Base-by-base conservation (phyloP, 345 rosid species). In the Orychophragmus violaceus region DNA sequence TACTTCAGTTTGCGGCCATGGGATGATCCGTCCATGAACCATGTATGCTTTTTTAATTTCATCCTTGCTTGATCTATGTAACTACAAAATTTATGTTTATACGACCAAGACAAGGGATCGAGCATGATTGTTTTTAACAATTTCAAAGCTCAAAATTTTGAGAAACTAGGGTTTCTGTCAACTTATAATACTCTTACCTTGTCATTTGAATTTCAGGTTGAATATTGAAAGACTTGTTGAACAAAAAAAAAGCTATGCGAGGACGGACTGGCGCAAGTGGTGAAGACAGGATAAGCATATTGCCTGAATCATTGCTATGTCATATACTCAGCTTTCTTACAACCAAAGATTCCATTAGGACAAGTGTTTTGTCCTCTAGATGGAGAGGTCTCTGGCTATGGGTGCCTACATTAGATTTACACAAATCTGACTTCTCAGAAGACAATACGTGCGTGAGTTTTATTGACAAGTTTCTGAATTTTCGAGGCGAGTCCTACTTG, bases 201-300 rank as follows among this genome's bases (percentile, higher is more conserved):
- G 8, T 29, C 5, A 8, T 8, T 33, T 62, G 22, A 32, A 30
- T 7, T 56, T 13, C 45, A 22, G 46, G 29, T 46, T 3, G 19
- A 39, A 41, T 6, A 41, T 16, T 19, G 9, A 39, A 39, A 39
- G 45, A 5, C 8, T n/a, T n/a, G n/a, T n/a, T n/a, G 18, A 39
- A 39, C 8, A 45, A 8, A 44, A 21, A 6, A 51, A 50, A 25
- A 65, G 60, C 60, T 66, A 66, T 39, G 70, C 11, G 8, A 41
- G 45, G 41, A 32, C 3, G 64, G 57, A 16, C 8, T 9, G 11
- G 53, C 0, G 19, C 11, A 53, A 53, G 53, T 45, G 72, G 56
- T 14, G 71, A 67, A 67, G 71, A 67, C 18, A 67, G 64, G 46
- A 22, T 67, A 30, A 56, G 36, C 71, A 30, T 57, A 1, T 56